phyloP scores from a whole-genome alignment of 2,329 filamentous ascomycete species.

The Gaeumannomyces tritici region DNA sequence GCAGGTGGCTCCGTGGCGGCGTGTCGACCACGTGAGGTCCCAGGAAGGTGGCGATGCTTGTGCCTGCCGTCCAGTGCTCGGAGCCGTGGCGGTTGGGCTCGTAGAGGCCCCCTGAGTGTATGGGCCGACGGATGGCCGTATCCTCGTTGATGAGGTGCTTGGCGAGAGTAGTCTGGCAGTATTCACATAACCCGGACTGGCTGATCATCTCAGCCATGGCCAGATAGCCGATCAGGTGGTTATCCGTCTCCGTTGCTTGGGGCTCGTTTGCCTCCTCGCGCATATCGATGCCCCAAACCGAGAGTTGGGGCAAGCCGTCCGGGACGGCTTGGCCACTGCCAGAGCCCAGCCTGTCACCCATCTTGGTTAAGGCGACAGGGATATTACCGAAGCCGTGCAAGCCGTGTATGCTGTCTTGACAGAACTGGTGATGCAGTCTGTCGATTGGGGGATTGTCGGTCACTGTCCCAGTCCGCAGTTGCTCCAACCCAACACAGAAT shows the following conservation, averaged over 20 bases:
- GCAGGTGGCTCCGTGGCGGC: not conserved
- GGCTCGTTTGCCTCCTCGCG: not conserved
- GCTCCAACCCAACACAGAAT: no score
- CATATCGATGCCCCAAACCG: not conserved
- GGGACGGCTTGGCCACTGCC: no score
- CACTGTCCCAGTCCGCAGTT: no score
- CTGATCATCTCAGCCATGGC: not conserved
- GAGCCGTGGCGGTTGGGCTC: not conserved
- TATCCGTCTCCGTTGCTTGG: not conserved
- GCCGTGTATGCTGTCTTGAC: no score
- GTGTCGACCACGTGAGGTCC: not conserved
- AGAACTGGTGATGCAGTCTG: no score
- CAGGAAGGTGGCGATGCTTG: not conserved
- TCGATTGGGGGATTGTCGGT: no score
- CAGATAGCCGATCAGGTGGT: not conserved
- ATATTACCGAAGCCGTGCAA: no score
- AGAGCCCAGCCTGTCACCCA: not conserved
- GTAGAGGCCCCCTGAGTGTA: not conserved
- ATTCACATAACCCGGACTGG: not conserved
- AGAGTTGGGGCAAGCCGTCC: not conserved
- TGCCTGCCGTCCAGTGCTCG: not conserved
- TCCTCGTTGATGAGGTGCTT: not conserved
- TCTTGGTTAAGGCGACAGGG: not conserved
- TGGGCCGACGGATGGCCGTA: not conserved
- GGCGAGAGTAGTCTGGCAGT: not conserved